Evolutionary conservation across 108 stramenopile species (phyloP), one percentile per base, ranked within the genome.

Genomic region (Schizochytrium sp.): DNA sequence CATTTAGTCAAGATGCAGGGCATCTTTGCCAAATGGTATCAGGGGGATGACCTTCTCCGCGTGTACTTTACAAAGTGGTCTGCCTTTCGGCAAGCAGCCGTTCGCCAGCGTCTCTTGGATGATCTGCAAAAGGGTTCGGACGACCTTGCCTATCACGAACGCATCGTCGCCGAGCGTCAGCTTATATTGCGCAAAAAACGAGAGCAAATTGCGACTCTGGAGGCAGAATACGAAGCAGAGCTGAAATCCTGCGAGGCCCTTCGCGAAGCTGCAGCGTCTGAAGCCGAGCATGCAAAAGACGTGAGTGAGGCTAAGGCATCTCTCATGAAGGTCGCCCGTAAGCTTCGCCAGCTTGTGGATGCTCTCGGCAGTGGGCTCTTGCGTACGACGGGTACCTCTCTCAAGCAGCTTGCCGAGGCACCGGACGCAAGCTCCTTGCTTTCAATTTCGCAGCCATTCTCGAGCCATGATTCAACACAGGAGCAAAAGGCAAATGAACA

Each of bases 1-100:
- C 76, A 83, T 23, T 0, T 53, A 12, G 6, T 6, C 0, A 83
- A 53, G 28, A 53, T 83, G 76, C 76, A 83, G 51, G 23, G 10
- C 28, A 83, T 83, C 16, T 83, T 83, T 34, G 76, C 76, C n/a
- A 83, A 83, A 23, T 83, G 76, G 76, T 83, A 53, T 18, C 76
- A 83, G 28, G 76, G 76, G 0, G 76, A 83, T 16, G 51, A 83
- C 48, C 23, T 83, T 12, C 51, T 83, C 3, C 45, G 51, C 2
- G 19, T 83, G 0, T 83, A 28, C 51, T 83, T 83, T 83, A 6
- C 45, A 6, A 47, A 23, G 23, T 83, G 76, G 76, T 53, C n/a
- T 6, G 28, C 76, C 45, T 83, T 21, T 83, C 51, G 45, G 19
- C 48, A 47, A 83, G 76, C 45, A 12, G 51, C 48, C n/a, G 76